Conservation (phyloP, 768 basidiomycete genomes). For the Mycena haematopus region DNA sequence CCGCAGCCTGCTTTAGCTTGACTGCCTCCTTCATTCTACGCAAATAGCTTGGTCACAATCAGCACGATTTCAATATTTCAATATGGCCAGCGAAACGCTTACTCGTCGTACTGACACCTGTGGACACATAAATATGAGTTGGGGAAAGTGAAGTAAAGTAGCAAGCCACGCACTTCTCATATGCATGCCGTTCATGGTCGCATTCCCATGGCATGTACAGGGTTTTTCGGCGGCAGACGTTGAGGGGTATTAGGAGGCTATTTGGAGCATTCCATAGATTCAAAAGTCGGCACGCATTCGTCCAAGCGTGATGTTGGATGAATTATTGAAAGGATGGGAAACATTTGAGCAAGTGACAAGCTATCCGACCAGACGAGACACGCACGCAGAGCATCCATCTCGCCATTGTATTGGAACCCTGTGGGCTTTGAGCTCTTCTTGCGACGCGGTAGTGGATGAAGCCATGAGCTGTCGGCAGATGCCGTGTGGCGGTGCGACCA, state of each 20-base stretch:
- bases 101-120: slow-evolving; percentile 97
- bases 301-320: no score
- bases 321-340: slow-evolving; percentile 4
- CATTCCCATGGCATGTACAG: slow-evolving; percentile 92
- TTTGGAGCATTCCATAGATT: slow-evolving; percentile 8
- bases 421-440: slow-evolving; percentile 78
- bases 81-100: slow-evolving; percentile 40
- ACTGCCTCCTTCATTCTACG: slow-evolving; percentile 87
- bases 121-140: background rate
- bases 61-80: slow-evolving; percentile 4
- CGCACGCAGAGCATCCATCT: slow-evolving; percentile 91
- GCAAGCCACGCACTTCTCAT: slow-evolving; percentile 73
- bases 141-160: slow-evolving; percentile 1
- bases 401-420: slow-evolving; percentile 84
- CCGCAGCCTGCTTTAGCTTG: slow-evolving; percentile 64
- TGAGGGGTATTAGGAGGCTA: slow-evolving; percentile 87
- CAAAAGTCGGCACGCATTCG: background rate
- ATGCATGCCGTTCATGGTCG: slow-evolving; percentile 83
- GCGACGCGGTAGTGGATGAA: slow-evolving; percentile 80
- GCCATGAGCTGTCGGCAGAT: slow-evolving; percentile 53
- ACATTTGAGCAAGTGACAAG: background rate
- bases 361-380: slow-evolving; percentile 28
- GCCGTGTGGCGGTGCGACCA: background rate
- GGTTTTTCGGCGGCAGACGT: slow-evolving; percentile 81
- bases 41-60: slow-evolving; percentile 63